phyloP scores from a whole-genome alignment of 2,329 filamentous ascomycete genomes.

The Fusarium buharicum region DNA sequence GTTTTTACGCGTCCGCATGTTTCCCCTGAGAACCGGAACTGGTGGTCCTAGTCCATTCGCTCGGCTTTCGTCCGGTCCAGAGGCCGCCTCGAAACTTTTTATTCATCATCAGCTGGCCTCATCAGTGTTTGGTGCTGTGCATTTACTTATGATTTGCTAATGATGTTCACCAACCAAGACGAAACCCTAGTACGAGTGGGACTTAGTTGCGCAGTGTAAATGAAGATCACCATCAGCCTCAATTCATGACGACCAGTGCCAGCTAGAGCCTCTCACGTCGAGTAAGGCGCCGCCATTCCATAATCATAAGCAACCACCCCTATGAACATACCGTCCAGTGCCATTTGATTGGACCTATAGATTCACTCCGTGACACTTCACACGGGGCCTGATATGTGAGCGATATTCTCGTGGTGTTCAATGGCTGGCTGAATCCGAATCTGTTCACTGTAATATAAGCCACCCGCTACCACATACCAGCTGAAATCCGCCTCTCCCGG shows the following conservation, averaged over 20 bases:
- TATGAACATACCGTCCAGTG: no score
- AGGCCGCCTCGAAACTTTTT: not conserved
- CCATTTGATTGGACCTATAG: no score
- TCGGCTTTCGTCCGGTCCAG: slow-evolving; percentile 12
- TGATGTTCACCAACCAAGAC: not conserved
- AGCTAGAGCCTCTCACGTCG: not conserved
- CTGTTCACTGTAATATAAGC: no score
- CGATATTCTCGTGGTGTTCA: no score
- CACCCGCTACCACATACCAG: not conserved
- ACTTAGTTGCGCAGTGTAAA: not conserved
- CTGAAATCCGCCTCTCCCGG: not conserved
- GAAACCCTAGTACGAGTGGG: not conserved
- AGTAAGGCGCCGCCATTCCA: not conserved
- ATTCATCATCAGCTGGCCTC: not conserved
- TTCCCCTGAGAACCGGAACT: slow-evolving; percentile 14
- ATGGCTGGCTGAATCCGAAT: no score
- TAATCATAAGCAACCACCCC: no score
- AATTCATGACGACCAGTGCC: no score
- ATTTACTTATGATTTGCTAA: not conserved
- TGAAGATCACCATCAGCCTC: not conserved
- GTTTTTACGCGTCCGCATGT: not conserved
- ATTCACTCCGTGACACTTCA: no score
- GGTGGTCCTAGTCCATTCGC: not conserved
- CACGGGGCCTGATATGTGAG: not conserved
- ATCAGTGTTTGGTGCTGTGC: not conserved